Percentiles rank a stretch among this genome's conserved stretches.
Evolutionary conservation across 1,284 basidiomycete genomes (phyloP).

Genomic region (Stygiomarasmius scandens): DNA sequence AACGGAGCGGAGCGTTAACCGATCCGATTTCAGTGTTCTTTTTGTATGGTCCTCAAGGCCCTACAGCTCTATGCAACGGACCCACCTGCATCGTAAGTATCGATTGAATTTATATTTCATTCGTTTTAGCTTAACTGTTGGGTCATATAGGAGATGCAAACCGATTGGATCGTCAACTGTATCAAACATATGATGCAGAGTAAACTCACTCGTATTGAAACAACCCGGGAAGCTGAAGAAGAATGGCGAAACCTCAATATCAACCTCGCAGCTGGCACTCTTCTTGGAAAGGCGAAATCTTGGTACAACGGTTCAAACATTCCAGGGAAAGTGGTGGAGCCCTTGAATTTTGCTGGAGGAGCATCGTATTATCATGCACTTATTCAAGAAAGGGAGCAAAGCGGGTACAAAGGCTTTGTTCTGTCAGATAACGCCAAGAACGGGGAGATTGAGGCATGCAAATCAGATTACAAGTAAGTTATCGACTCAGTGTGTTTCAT

Average conservation of each 20-base stretch:
- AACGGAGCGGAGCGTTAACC: too few relatives aligned
- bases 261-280: neutral
- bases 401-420: slow-evolving; percentile 11
- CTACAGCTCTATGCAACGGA: slow-evolving; percentile 27
- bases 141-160: slow-evolving; percentile 23
- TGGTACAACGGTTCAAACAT: slow-evolving; percentile 11
- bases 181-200: slow-evolving; percentile 19
- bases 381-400: slow-evolving; percentile 2
- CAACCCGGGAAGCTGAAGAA: slow-evolving; percentile 21
- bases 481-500: neutral
- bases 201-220: slow-evolving; percentile 20
- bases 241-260: slow-evolving; percentile 17
- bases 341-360: slow-evolving; percentile 12
- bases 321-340: slow-evolving; percentile 11
- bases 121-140: neutral
- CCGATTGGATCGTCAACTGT: slow-evolving; percentile 25
- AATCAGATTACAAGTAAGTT: neutral
- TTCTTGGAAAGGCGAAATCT: slow-evolving; percentile 4
- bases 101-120: neutral
- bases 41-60: slow-evolving; percentile 26
- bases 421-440: neutral
- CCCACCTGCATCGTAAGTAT: slow-evolving; percentile 24
- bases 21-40: slow-evolving; percentile 27
- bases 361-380: slow-evolving; percentile 2
- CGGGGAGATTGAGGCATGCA: neutral